phyloP scores from a whole-genome alignment of 2,329 filamentous ascomycete species.

The Aspergillus tubingensis region DNA sequence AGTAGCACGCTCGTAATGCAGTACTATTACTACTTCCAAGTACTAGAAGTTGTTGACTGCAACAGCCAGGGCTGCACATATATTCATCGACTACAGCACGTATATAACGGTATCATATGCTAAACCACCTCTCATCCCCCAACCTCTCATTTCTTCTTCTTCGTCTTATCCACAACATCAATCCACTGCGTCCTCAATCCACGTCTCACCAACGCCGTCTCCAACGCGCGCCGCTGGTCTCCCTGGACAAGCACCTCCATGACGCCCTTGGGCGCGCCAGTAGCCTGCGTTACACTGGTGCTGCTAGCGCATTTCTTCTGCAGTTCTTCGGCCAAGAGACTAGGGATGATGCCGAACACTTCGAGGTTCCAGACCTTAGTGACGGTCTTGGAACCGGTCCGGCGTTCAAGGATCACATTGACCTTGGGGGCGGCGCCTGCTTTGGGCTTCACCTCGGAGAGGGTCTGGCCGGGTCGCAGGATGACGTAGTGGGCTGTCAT shows the following conservation, averaged over 20 bases:
- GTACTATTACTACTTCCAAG: no score
- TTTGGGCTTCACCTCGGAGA: conserved; percentile 58
- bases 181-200: conserved; percentile 63
- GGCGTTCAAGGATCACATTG: conserved; percentile 61
- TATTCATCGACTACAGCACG: background rate
- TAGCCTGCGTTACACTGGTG: conserved; percentile 63
- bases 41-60: no score
- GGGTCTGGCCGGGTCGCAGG: conserved; percentile 44
- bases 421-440: conserved; percentile 63
- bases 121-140: background rate
- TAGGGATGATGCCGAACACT: conserved; percentile 61
- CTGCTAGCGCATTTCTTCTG: conserved; percentile 69
- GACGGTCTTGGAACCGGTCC: conserved; percentile 67
- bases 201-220: conserved; percentile 60
- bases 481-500: conserved; percentile 61
- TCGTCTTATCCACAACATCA: conserved; percentile 67
- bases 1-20: no score
- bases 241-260: conserved; percentile 71
- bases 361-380: conserved; percentile 65
- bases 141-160: conserved; percentile 57
- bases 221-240: conserved; percentile 62
- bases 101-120: background rate
- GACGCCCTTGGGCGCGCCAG: conserved; percentile 63
- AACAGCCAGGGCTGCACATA: background rate
- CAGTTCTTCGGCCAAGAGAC: conserved; percentile 64